phyloP scores from a whole-genome alignment of 306 rosid genomes.

The Sphenostylis stenocarpa region DNA sequence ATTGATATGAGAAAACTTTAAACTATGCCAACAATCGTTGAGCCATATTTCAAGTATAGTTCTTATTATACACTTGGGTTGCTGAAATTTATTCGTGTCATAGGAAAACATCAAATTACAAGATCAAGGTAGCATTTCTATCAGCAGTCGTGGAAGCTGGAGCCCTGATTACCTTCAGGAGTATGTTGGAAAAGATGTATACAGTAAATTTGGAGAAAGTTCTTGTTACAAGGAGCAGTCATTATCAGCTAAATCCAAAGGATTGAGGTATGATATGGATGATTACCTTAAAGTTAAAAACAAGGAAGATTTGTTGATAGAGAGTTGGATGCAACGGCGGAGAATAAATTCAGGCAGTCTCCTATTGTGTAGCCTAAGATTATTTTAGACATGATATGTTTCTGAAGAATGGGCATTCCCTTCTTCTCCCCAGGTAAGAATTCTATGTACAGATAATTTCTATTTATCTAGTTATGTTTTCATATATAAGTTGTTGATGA shows the following conservation, averaged over 20 bases:
- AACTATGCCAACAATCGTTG: neutral
- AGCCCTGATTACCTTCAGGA: conserved; percentile 58
- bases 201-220: conserved; percentile 43
- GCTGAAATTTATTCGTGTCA: conserved; percentile 25
- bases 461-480: neutral
- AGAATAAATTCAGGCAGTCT: conserved; percentile 68
- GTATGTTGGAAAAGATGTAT: conserved; percentile 49
- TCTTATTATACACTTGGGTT: conserved; percentile 12
- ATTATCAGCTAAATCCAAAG: conserved; percentile 43
- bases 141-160: conserved; percentile 91
- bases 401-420: neutral
- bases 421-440: neutral
- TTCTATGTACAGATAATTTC: conserved; percentile 38
- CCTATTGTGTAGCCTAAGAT: conserved; percentile 58
- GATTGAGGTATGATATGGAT: conserved; percentile 54
- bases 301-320: conserved; percentile 60
- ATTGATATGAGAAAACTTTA: conserved; percentile 1
- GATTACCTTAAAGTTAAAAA: conserved; percentile 66
- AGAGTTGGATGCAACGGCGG: conserved; percentile 65
- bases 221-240: conserved; percentile 31
- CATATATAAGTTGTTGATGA: conserved; percentile 16
- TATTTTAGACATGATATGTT: conserved; percentile 38
- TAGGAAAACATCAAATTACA: conserved; percentile 47
- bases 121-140: conserved; percentile 51
- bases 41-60: neutral